phyloP scores from a whole-genome alignment of 768 basidiomycete species.

The Termitomyces sp. region DNA sequence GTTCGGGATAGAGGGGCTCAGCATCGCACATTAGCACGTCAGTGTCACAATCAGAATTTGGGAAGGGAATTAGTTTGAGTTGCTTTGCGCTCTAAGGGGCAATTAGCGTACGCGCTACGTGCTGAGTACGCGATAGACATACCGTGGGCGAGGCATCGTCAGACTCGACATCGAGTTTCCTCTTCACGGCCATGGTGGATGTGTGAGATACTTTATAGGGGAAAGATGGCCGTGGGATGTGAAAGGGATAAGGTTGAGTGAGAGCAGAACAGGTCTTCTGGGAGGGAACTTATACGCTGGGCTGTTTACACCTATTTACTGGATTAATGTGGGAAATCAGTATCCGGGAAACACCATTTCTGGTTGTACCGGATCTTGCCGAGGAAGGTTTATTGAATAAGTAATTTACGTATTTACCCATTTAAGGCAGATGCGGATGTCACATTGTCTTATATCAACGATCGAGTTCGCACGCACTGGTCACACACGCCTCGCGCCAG shows the following conservation, averaged over 20 bases:
- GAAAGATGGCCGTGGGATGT: constrained; percentile 11
- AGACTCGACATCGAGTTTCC: constrained; percentile 64
- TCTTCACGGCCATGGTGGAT: constrained; percentile 62
- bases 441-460: background rate
- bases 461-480: background rate
- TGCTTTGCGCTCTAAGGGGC: constrained; percentile 56
- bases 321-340: constrained; percentile 2
- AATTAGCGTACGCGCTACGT: constrained; percentile 17
- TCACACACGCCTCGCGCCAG: background rate
- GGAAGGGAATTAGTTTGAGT: constrained; percentile 73
- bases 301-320: constrained; percentile 22
- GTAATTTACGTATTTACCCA: background rate
- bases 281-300: constrained; percentile 26
- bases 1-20: constrained; percentile 50
- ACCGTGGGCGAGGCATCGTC: constrained; percentile 53
- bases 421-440: background rate
- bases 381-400: background rate
- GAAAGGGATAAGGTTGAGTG: constrained; percentile 16
- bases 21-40: constrained; percentile 74
- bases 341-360: constrained; percentile 2
- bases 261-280: constrained; percentile 5
- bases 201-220: constrained; percentile 10
- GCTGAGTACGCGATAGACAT: constrained; percentile 18
- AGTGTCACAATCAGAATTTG: constrained; percentile 55
- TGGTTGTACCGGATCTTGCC: background rate